A percentile compares a stretch with the other conserved stretches of the same genome.
Conservation (phyloP, 306 rosid species). For the Phaseolus lunatus region DNA sequence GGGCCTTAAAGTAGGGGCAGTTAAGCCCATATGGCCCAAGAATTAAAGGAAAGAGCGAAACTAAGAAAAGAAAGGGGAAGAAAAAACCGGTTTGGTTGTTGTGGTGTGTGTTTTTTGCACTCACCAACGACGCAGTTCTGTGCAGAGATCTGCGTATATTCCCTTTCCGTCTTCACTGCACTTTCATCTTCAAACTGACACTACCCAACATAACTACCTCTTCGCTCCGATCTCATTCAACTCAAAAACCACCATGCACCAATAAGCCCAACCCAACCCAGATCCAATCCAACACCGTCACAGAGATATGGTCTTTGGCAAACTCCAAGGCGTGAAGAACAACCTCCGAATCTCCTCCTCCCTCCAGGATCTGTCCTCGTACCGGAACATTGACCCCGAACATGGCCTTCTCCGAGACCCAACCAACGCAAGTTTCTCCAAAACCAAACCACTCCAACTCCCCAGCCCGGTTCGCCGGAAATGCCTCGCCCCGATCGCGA, state of each 20-base stretch:
- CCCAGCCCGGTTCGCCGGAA: conserved; percentile 53
- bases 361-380: conserved; percentile 85
- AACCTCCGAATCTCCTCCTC: conserved; percentile 75
- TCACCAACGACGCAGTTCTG: neutral
- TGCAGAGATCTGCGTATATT: neutral
- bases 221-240: neutral
- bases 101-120: neutral
- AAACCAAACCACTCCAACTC: conserved; percentile 57
- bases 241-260: neutral
- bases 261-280: neutral
- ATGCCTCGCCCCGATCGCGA: conserved; percentile 53
- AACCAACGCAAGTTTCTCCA: conserved; percentile 57
- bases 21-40: neutral
- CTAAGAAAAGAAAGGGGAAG: neutral
- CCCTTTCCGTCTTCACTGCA: neutral
- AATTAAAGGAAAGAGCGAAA: neutral
- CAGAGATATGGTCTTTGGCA: conserved; percentile 63
- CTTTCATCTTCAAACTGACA: neutral
- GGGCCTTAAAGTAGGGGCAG: neutral
- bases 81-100: neutral
- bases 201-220: neutral
- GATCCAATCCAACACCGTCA: neutral
- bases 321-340: conserved; percentile 50
- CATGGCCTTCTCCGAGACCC: neutral
- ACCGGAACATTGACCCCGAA: conserved; percentile 43